A percentile compares a stretch with the other conserved stretches of the same genome.
Conservation (phyloP, 352 stramenopile genomes). For the Plasmopara viticola region DNA sequence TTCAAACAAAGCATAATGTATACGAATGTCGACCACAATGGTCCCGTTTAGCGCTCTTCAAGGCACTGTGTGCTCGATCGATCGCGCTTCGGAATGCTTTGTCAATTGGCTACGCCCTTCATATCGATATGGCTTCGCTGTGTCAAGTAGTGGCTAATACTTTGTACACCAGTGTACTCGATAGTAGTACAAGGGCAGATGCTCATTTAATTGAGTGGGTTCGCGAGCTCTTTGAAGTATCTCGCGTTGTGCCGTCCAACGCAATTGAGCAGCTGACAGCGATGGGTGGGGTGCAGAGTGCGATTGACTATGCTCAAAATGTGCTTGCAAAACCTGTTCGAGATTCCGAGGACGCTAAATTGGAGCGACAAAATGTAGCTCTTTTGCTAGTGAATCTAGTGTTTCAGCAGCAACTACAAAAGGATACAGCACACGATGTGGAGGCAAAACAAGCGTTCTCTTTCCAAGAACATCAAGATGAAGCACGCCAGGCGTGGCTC, state of each 20-base stretch:
- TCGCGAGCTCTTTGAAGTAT: constrained; percentile 68
- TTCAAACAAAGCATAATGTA: constrained; percentile 76
- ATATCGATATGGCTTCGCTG: constrained; percentile 83
- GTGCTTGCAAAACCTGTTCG: constrained; percentile 33
- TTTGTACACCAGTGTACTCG: constrained; percentile 40
- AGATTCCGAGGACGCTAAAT: constrained; percentile 27
- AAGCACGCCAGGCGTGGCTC: constrained; percentile 44
- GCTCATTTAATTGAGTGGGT: constrained; percentile 48
- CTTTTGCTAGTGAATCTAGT: constrained; percentile 50
- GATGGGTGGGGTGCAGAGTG: constrained; percentile 42
- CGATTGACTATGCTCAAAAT: constrained; percentile 56
- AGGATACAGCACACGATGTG: constrained; percentile 12
- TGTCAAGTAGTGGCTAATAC: constrained; percentile 81
- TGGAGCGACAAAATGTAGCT: constrained; percentile 46
- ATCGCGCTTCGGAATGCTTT: constrained; percentile 63
- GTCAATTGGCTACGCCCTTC: constrained; percentile 81
- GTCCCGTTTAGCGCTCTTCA: constrained; percentile 76
- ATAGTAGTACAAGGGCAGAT: constrained; percentile 22
- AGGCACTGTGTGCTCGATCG: constrained; percentile 44
- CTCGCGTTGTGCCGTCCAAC: constrained; percentile 55
- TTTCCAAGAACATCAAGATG: constrained; percentile 23
- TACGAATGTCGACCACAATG: constrained; percentile 84
- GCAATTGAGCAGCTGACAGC: constrained; percentile 60
- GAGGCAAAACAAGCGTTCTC: not conserved
- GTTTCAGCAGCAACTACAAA: constrained; percentile 50